phyloP scores from a whole-genome alignment of 106 monocot species.

The Acorus gramineus region DNA sequence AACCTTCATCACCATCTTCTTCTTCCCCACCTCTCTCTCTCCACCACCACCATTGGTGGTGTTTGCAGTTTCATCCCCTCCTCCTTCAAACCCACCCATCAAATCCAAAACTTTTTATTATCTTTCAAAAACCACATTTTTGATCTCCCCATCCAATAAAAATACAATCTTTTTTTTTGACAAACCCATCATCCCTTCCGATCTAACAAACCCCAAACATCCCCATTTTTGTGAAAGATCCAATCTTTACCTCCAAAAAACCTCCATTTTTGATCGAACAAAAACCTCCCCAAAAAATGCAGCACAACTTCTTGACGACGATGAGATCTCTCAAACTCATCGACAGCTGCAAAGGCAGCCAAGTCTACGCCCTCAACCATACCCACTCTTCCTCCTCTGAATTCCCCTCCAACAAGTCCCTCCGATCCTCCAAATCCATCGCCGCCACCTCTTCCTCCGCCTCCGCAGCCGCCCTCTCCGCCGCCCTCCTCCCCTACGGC shows the following conservation, averaged over 20 bases:
- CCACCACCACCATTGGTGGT: conserved; percentile 1
- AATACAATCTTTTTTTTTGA: no score
- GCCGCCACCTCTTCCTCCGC: conserved; percentile 10
- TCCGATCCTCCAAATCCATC: conserved; percentile 36
- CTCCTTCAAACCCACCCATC: no score
- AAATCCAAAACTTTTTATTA: no score
- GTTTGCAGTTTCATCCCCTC: no score
- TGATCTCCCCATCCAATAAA: no score
- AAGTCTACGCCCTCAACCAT: conserved; percentile 40
- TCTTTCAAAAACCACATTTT: no score
- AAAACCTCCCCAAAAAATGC: conserved; percentile 25
- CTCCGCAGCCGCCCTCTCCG: conserved; percentile 13
- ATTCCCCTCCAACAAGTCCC: conserved; percentile 28
- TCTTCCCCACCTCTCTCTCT: conserved; percentile 1
- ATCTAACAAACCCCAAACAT: no score
- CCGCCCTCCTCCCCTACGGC: conserved; percentile 58
- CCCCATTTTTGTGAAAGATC: no score
- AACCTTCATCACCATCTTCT: conserved; percentile 6
- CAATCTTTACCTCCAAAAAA: no score
- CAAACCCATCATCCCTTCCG: no score
- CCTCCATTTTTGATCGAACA: no score
- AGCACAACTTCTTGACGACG: conserved; percentile 80
- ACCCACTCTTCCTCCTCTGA: background rate
- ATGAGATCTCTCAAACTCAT: conserved; percentile 79
- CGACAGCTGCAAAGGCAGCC: conserved; percentile 69